Evolutionary conservation across 179 eudicot genomes (phyloP), one percentile per base, ranked within the genome.

Genomic region (Heliamphora pulchella): DNA sequence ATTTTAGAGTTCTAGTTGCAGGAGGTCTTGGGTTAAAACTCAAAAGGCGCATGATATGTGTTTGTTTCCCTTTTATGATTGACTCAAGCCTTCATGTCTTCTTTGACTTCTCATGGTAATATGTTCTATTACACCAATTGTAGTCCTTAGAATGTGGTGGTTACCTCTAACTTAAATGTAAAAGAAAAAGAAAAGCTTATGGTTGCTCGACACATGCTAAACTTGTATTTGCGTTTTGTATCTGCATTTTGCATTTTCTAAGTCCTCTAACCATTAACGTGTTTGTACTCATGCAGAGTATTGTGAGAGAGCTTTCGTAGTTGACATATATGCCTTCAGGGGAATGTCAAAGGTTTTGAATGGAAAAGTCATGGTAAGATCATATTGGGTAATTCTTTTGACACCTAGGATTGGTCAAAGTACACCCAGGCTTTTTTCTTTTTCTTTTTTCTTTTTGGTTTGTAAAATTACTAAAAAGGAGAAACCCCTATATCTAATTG

Each of bases 351-450:
- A 89, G 71, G 87, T 80, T 79, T 83, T 86, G 63, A 81, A 85
- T 83, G 97, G 89, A 74, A 86, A 90, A 84, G 48, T 87, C 76
- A 85, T 91, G 97, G 98, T 94, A 89, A 81, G 74, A 71, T 50
- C n/a, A 15, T 6, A 47, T 64, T 31, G 31, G 31, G 31, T 31
- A 31, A 31, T 31, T 31, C 31, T 31, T 31, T 31, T 31, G 31
- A 31, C 31, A 31, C 31, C 31, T 31, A 31, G 31, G 31, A 31
- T 31, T 31, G 31, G 31, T 31, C 31, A 0, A 31, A 31, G 31
- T 31, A 31, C 31, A 31, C 31, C 31, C 31, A 31, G 31, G 31
- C 31, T 31, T 31, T 31, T 31, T 31, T 31, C 31, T 31, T 31
- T 31, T 31, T 31, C 31, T 31, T 31, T 31, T 31, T 31, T 31